Conservation (phyloP, 1,139 yeast species). For the Zhuliangozyma parablackwelliae region DNA sequence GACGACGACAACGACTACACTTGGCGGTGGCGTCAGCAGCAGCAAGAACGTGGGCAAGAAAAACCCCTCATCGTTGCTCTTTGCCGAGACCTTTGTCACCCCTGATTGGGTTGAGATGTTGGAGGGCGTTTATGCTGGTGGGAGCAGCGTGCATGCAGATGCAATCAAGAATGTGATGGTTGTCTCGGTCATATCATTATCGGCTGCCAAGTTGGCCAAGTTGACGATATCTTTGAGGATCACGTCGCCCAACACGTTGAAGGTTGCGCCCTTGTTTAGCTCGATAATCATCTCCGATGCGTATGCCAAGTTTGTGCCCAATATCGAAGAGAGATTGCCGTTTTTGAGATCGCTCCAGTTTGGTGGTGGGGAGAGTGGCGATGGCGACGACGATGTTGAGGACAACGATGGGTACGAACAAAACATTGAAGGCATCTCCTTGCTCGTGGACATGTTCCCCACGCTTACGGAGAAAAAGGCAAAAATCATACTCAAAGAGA, state of each 20-base stretch:
- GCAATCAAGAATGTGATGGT: constrained; percentile 46
- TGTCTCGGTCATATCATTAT: constrained; percentile 47
- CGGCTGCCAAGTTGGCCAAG: constrained; percentile 40
- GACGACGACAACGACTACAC: not conserved
- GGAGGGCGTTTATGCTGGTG: constrained; percentile 54
- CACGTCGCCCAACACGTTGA: constrained; percentile 34
- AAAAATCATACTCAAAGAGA: constrained; percentile 39
- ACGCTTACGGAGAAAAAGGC: constrained; percentile 43
- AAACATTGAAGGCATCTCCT: constrained; percentile 35
- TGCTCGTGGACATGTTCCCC: constrained; percentile 59
- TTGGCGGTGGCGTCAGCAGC: not conserved
- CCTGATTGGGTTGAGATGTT: constrained; percentile 53
- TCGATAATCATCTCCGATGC: constrained; percentile 45
- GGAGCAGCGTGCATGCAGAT: constrained; percentile 48
- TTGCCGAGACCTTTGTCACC: constrained; percentile 53
- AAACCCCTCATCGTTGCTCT: constrained; percentile 8
- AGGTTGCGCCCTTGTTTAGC: constrained; percentile 50
- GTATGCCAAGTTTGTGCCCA: constrained; percentile 44
- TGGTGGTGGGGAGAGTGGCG: constrained; percentile 5
- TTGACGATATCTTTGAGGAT: constrained; percentile 41
- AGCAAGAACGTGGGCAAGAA: constrained; percentile 13
- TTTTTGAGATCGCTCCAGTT: constrained; percentile 23
- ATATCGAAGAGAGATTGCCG: constrained; percentile 44
- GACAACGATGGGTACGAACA: constrained; percentile 13
- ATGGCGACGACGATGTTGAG: constrained; percentile 14